Conservation (phyloP, 2,329 filamentous ascomycete species). For the Nigrospora sphaerica region DNA sequence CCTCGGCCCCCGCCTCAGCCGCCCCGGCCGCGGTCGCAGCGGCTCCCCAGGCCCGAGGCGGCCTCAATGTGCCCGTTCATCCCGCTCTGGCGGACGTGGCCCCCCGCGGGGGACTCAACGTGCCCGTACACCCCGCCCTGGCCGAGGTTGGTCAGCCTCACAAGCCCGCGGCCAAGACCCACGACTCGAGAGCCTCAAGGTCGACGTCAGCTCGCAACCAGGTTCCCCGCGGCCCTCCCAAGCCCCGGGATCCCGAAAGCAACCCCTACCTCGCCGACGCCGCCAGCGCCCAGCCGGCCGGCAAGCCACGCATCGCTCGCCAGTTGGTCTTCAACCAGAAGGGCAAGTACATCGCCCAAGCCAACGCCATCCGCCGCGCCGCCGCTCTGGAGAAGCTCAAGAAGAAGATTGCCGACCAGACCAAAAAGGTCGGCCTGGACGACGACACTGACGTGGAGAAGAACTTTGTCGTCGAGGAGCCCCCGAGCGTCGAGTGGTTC, state of each 20-base stretch:
- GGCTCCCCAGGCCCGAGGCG: conserved; percentile 32
- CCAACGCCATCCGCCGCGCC: conserved; percentile 79
- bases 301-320: conserved; percentile 63
- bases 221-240: conserved; percentile 7
- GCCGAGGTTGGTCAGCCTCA: neutral
- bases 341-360: conserved; percentile 95
- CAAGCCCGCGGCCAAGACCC: conserved; percentile 15
- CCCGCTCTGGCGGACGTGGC: conserved; percentile 47
- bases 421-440: conserved; percentile 86
- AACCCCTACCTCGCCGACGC: conserved; percentile 74
- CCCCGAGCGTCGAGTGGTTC: conserved; percentile 95
- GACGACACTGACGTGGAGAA: conserved; percentile 86
- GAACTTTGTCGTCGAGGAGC: conserved; percentile 75
- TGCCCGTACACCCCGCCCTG: conserved; percentile 64
- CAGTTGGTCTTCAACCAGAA: conserved; percentile 88
- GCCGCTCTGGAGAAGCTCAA: conserved; percentile 91
- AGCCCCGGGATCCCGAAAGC: conserved; percentile 26
- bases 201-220: conserved; percentile 10
- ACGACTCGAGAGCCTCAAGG: conserved; percentile 29
- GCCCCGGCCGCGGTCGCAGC: neutral
- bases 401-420: conserved; percentile 79
- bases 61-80: conserved; percentile 58
- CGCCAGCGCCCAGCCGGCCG: conserved; percentile 54
- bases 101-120: conserved; percentile 51
- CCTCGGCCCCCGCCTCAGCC: neutral